Evolutionary conservation across 306 rosid species (phyloP), one percentile per base, ranked within the genome.

Genomic region (Quercus dentata): DNA sequence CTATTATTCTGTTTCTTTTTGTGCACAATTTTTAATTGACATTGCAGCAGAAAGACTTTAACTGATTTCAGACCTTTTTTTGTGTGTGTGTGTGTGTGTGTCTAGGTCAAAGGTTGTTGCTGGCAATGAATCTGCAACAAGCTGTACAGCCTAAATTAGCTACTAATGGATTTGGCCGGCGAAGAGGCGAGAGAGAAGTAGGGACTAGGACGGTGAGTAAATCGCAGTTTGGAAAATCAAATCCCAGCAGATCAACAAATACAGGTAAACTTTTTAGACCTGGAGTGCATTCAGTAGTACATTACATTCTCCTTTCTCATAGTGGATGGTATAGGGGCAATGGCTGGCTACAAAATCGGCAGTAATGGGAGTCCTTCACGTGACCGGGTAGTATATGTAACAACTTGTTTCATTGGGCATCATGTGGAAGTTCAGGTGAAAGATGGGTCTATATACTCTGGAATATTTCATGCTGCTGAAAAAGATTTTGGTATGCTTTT

Each of bases 361-460:
- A 74, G 84, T 86, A 70, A 77, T 85, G 96, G 82, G 82, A 87
- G 89, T 89, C 87, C 91, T 75, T 89, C 97, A 6, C 89, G 73
- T 59, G 99, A 95, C 79, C 92, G 96, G 79, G 74, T 95, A 69
- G 91, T 91, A 25, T 89, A 86, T 86, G 63, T 92, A 79, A 84
- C 90, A 44, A 75, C 97, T 56, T 90, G 92, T 84, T 87, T 90
- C 79, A 81, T 95, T 88, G 99, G 99, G 79, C 92, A 92, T n/a
- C 94, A 91, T 25, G 99, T 95, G 80, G 96, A 95, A 70, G 99
- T 89, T 79, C 99, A 90, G 88, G 91, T 92, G 84, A 91, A 91
- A 86, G 89, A 88, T 85, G 99, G 99, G 83, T 90, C 92, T 80
- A 75, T 87, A 70, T 95, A 91, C 89, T 86, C 94, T 78, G 99